phyloP scores from a whole-genome alignment of 2,329 filamentous ascomycete species.

The Aaosphaeria pasadenensis region DNA sequence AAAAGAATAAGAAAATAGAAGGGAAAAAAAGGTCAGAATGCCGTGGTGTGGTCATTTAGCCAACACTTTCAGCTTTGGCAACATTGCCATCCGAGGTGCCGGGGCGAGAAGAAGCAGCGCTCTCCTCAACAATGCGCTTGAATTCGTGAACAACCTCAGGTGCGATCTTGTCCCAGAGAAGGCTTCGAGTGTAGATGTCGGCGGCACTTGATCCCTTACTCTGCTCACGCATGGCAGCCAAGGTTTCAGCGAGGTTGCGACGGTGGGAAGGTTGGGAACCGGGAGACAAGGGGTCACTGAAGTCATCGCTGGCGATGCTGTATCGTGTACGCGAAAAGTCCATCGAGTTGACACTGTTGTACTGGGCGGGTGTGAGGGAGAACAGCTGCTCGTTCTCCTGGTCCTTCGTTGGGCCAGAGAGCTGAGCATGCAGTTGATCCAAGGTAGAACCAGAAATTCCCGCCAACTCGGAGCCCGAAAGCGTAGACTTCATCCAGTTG shows the following conservation, averaged over 20 bases:
- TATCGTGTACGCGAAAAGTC: slow-evolving; percentile 59
- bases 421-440: slow-evolving; percentile 43
- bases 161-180: slow-evolving; percentile 93
- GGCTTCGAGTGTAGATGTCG: slow-evolving; percentile 87
- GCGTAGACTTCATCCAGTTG: slow-evolving; percentile 35
- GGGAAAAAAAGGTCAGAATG: slow-evolving; percentile 9
- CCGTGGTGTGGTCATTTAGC: slow-evolving; percentile 11
- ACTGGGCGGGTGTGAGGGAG: slow-evolving; percentile 79
- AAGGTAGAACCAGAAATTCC: slow-evolving; percentile 32
- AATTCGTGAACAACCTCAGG: slow-evolving; percentile 89
- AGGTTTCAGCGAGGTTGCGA: slow-evolving; percentile 74
- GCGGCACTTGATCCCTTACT: slow-evolving; percentile 69
- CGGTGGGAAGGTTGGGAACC: slow-evolving; percentile 54
- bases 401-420: slow-evolving; percentile 66
- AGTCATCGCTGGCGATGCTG: slow-evolving; percentile 49
- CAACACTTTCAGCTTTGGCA: slow-evolving; percentile 24
- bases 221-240: slow-evolving; percentile 72
- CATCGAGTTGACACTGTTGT: slow-evolving; percentile 76
- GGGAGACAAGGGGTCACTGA: slow-evolving; percentile 35
- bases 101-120: slow-evolving; percentile 43
- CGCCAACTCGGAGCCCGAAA: slow-evolving; percentile 35
- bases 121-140: slow-evolving; percentile 83
- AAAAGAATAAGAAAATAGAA: slow-evolving; percentile 13
- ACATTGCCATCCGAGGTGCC: slow-evolving; percentile 26
- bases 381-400: slow-evolving; percentile 89